phyloP scores from a whole-genome alignment of 192 early-diverging fungal species.

The Entomortierella chlamydospora region DNA sequence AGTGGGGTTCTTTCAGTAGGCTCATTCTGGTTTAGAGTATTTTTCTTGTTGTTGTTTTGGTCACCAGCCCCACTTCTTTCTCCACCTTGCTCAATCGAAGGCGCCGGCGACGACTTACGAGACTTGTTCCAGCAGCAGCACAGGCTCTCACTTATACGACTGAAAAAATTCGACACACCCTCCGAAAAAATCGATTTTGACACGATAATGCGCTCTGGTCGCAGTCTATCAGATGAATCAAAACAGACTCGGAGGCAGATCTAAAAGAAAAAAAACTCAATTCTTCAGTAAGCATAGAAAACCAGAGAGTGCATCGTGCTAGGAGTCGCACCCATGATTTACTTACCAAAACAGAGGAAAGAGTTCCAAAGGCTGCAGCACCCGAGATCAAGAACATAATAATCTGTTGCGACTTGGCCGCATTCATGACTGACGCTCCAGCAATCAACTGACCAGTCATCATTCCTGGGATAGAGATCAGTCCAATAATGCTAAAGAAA shows the following conservation, averaged over 20 bases:
- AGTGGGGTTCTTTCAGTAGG: constrained; percentile 41
- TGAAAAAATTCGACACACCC: not conserved
- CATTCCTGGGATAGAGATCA: constrained; percentile 90
- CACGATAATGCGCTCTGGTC: not conserved
- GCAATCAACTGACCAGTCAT: constrained; percentile 92
- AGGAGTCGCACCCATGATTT: too few species aligned
- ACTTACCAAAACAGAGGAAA: constrained; percentile 63
- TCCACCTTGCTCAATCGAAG: constrained; percentile 22
- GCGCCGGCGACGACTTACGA: not conserved
- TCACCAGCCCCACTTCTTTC: not conserved
- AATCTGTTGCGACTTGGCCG: constrained; percentile 86
- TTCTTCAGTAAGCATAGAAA: too few species aligned
- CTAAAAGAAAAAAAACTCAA: constrained; percentile 5
- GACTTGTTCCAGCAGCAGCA: constrained; percentile 36
- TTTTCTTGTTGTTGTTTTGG: not conserved
- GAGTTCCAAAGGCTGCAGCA: constrained; percentile 71
- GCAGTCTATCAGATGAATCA: constrained; percentile 18
- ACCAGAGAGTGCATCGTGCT: too few species aligned
- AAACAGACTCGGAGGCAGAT: constrained; percentile 49
- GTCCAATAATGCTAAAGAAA: constrained; percentile 70
- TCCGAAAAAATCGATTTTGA: not conserved
- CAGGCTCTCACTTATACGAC: constrained; percentile 4
- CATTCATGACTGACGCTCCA: constrained; percentile 82
- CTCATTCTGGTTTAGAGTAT: not conserved
- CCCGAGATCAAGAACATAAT: constrained; percentile 91